Evolutionary conservation across 2,329 filamentous ascomycete genomes (phyloP).

Genomic region (Colletotrichum theobromicola): DNA sequence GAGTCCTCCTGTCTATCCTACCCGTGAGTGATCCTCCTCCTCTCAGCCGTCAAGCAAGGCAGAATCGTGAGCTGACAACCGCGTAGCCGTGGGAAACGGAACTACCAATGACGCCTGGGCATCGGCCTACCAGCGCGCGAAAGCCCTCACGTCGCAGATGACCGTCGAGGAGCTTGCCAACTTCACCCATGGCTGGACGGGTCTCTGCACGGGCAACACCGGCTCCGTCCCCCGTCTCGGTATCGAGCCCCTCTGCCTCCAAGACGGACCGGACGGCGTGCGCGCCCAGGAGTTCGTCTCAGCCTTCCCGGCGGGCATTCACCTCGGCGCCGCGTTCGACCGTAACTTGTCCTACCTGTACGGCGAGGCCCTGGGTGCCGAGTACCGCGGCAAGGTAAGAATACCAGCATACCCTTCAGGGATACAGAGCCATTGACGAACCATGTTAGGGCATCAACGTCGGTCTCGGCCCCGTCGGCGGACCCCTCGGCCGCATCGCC

Average conservation of each 20-base stretch:
- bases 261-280: conserved; percentile 78
- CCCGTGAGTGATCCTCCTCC: conserved; percentile 9
- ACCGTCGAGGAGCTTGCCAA: conserved; percentile 69
- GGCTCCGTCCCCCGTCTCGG: conserved; percentile 49
- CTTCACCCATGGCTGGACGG: conserved; percentile 9
- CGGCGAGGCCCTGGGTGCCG: conserved; percentile 69
- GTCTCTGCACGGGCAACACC: conserved; percentile 47
- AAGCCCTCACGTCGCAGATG: conserved; percentile 62
- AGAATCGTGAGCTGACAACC: not conserved
- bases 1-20: conserved; percentile 30
- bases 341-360: conserved; percentile 73
- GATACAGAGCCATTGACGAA: not conserved
- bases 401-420: conserved; percentile 44
- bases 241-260: conserved; percentile 69
- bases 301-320: conserved; percentile 78
- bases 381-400: conserved; percentile 51
- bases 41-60: not conserved
- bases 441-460: not conserved
- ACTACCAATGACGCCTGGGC: conserved; percentile 50
- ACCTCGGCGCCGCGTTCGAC: conserved; percentile 82
- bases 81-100: not conserved
- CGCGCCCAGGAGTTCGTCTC: conserved; percentile 54
- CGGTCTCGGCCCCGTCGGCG: conserved; percentile 63
- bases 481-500: conserved; percentile 75
- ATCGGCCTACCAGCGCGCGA: conserved; percentile 63